Conservation (phyloP, 768 basidiomycete species). For the Psilocybe cubensis region DNA sequence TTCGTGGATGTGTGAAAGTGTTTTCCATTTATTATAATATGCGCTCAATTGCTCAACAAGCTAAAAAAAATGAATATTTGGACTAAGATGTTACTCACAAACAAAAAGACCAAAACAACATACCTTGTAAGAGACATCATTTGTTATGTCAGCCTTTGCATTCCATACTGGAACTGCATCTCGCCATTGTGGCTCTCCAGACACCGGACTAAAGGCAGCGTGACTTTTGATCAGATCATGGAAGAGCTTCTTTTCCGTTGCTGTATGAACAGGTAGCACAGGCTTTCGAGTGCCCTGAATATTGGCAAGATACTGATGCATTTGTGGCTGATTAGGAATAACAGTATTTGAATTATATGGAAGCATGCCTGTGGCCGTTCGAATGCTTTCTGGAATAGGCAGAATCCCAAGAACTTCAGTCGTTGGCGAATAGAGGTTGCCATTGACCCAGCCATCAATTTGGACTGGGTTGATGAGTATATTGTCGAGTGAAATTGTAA, state of each 20-base stretch:
- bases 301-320: conserved; percentile 23
- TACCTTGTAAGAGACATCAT: too few relatives aligned
- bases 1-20: neutral
- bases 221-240: conserved; percentile 21
- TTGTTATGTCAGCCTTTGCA: conserved; percentile 6
- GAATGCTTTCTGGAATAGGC: conserved; percentile 8
- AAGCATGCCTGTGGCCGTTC: conserved; percentile 4
- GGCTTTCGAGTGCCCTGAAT: conserved; percentile 30
- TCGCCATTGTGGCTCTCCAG: conserved; percentile 15
- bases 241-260: conserved; percentile 24
- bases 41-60: neutral
- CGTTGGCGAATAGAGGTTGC: conserved; percentile 21
- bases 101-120: neutral
- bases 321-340: conserved; percentile 2
- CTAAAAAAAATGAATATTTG: too few relatives aligned
- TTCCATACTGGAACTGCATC: conserved; percentile 21
- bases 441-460: conserved; percentile 21
- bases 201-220: conserved; percentile 5
- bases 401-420: conserved; percentile 18
- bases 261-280: conserved; percentile 26
- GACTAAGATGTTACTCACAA: neutral
- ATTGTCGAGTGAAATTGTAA: conserved; percentile 1
- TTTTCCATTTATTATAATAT: neutral
- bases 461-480: conserved; percentile 5
- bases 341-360: neutral